Evolutionary conservation across 306 rosid genomes (phyloP).

Genomic region (Macrotyloma uniflorum): DNA sequence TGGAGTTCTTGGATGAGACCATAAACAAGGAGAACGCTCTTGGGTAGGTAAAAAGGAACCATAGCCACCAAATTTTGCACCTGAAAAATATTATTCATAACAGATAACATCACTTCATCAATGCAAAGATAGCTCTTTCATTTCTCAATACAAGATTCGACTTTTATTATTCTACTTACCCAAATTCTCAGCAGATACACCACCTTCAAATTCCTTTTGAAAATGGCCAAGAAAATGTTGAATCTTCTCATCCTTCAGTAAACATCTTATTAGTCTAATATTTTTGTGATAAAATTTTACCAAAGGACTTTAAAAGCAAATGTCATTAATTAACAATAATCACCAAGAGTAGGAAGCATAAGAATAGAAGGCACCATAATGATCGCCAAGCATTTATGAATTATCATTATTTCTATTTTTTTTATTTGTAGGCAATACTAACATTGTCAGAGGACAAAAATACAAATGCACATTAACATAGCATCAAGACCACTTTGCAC

Average conservation of each 20-base stretch:
- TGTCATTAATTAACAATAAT: slow-evolving; percentile 18
- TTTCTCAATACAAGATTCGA: slow-evolving; percentile 40
- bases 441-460: slow-evolving; percentile 3
- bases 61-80: slow-evolving; percentile 73
- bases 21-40: slow-evolving; percentile 47
- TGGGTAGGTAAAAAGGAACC: slow-evolving; percentile 77
- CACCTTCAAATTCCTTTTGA: slow-evolving; percentile 78
- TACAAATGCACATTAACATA: slow-evolving; percentile 22
- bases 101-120: slow-evolving; percentile 43
- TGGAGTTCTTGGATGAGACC: slow-evolving; percentile 53
- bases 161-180: slow-evolving; percentile 58
- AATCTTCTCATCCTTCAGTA: slow-evolving; percentile 61
- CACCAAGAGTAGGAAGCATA: slow-evolving; percentile 12
- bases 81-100: slow-evolving; percentile 52
- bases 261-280: slow-evolving; percentile 34
- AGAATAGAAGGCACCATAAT: background rate
- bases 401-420: background rate
- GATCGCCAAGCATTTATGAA: slow-evolving; percentile 30
- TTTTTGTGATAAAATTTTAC: slow-evolving; percentile 22
- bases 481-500: slow-evolving; percentile 8
- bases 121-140: slow-evolving; percentile 36
- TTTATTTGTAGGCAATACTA: background rate
- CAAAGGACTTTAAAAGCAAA: background rate
- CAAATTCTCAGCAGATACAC: slow-evolving; percentile 63
- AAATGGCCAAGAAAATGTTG: slow-evolving; percentile 73